phyloP scores from a whole-genome alignment of 2,329 filamentous ascomycete species.

The Bimuria novae-zelandiae region DNA sequence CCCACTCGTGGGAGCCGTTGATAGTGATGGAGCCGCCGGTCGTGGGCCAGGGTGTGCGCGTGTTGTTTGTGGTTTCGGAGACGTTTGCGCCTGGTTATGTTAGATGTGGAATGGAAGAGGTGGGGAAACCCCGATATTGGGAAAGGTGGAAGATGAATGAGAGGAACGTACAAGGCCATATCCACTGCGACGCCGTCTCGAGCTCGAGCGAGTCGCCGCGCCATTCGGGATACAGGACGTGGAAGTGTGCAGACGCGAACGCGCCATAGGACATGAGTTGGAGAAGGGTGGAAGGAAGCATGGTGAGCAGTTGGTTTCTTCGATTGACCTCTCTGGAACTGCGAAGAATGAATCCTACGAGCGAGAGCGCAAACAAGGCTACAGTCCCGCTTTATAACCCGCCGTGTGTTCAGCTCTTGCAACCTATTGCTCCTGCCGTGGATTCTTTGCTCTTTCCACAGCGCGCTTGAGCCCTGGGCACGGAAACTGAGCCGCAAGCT shows the following conservation, averaged over 20 bases:
- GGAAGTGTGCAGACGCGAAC: conserved; percentile 50
- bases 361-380: no score
- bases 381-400: conserved; percentile 1
- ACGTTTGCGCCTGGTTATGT: conserved; percentile 45
- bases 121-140: no score
- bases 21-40: conserved; percentile 50
- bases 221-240: conserved; percentile 49
- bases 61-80: conserved; percentile 45
- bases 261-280: conserved; percentile 30
- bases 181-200: conserved; percentile 43
- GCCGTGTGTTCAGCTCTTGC: neutral
- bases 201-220: conserved; percentile 48
- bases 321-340: no score
- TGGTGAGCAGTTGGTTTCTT: conserved; percentile 13
- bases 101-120: no score
- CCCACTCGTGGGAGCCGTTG: conserved; percentile 48
- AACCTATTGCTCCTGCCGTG: neutral
- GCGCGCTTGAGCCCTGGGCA: neutral
- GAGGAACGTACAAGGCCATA: conserved; percentile 44
- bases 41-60: conserved; percentile 54
- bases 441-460: no score
- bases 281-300: conserved; percentile 27
- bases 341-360: no score
- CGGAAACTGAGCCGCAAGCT: neutral
- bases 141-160: neutral